phyloP scores from a whole-genome alignment of 2,329 filamentous ascomycete species.

The Fusarium pininemorale region DNA sequence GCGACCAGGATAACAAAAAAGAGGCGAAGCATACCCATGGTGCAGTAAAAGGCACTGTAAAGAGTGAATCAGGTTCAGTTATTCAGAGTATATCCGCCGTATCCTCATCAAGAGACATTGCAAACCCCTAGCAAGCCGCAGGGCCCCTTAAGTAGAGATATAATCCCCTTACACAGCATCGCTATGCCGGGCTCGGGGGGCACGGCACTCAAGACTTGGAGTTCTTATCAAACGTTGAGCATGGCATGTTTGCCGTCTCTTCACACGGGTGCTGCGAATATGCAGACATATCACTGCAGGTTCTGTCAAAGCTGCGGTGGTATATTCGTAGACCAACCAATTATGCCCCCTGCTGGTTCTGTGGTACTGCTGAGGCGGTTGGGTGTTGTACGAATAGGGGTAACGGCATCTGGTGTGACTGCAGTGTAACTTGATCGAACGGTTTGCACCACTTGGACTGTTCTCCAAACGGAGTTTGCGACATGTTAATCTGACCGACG shows the following conservation, averaged over 20 bases:
- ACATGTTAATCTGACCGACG: slow-evolving; percentile 3
- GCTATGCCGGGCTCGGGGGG: slow-evolving; percentile 7
- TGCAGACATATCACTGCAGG: slow-evolving; percentile 15
- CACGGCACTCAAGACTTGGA: slow-evolving; percentile 7
- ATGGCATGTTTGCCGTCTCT: slow-evolving; percentile 26
- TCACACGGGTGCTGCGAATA: slow-evolving; percentile 4
- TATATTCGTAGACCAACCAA: background rate
- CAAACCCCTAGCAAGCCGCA: background rate
- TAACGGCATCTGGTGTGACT: slow-evolving; percentile 29
- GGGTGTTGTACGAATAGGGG: slow-evolving; percentile 15
- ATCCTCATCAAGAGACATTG: slow-evolving; percentile 2
- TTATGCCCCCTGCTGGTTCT: background rate
- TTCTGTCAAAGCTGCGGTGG: slow-evolving; percentile 14
- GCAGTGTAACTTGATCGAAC: slow-evolving; percentile 18
- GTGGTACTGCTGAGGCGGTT: slow-evolving; percentile 5
- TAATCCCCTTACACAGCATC: slow-evolving; percentile 12
- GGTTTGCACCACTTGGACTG: background rate
- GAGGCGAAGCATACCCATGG: slow-evolving; percentile 30
- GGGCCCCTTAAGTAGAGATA: slow-evolving; percentile 27
- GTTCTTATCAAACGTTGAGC: slow-evolving; percentile 25
- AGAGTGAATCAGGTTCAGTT: slow-evolving; percentile 28
- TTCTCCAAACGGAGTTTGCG: slow-evolving; percentile 24
- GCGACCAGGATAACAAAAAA: slow-evolving; percentile 21
- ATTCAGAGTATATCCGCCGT: slow-evolving; percentile 8
- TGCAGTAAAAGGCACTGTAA: slow-evolving; percentile 18